Base-by-base conservation (phyloP, 2,329 filamentous ascomycete species). In the Colletotrichum limetticola region DNA sequence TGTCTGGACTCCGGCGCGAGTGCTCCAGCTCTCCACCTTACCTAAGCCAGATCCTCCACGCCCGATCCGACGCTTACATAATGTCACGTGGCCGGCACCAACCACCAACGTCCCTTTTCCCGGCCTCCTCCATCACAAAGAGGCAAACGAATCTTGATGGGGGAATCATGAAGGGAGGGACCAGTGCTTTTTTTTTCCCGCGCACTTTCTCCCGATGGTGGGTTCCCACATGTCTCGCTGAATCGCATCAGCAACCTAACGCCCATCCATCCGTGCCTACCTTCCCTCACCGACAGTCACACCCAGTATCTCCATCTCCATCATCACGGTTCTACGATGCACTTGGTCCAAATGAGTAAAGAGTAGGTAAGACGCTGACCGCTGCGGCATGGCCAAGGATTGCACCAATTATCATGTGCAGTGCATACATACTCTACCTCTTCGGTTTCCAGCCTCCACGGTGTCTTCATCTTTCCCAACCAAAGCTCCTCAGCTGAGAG, bases 41-140 rank as follows among this genome's bases (percentile, higher is more conserved):
- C 14, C n/a, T 61, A 46, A 63, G 7, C 28, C 46, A 30, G 16
- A 22, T 49, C 19, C 19, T n/a, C 2, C 42, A 7, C 8, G 19
- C 42, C 49, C 37, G n/a, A 32, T n/a, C 14, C 28, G 6, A 22
- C 26, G 66, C 60, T 73, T 73, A 73, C 14, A 22, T 71, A 62
- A 73, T n/a, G 14, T 57, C 49, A 64, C 66, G 59, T 63, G 67
- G 11, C 14, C 30, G 8, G 30, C 60, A 55, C 55, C 70, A 70
- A 72, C 70, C 49, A 64, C 61, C 62, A 65, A 57, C 62, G 71
- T 73, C 61, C 52, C 61, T 56, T 69, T 63, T 71, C 67, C 60
- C 57, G 71, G 60, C 71, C 62, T 70, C 67, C 49, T 71, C 66
- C 60, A 73, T 73, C 71, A 24, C 60, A 73, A 71, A 28, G 56